Base-by-base conservation (phyloP, 331 rosid genomes). In the Spiraea crenata region DNA sequence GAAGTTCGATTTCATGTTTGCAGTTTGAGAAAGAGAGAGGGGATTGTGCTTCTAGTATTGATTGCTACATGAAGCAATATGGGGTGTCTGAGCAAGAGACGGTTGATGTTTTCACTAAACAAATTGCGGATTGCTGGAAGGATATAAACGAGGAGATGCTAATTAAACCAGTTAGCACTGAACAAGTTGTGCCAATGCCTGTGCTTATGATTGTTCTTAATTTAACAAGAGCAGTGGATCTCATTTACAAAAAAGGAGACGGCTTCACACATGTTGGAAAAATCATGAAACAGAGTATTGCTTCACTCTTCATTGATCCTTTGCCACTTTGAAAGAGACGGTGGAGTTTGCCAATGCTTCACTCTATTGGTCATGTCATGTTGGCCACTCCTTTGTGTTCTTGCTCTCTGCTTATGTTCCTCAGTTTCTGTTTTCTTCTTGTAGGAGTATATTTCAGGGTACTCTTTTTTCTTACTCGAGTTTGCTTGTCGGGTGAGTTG, bases 61-160 rank as follows among this genome's bases (percentile, higher is more conserved):
- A 85, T 66, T 82, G 87, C 38, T 83, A 81, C 68, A 78, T 83
- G 73, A 64, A 73, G 19, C 70, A 82, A 48, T 39, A 75, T 41
- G 20, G 31, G 0, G 56, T 71, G 1, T 59, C 71, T 9, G 70
- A 70, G 8, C 46, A 67, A 15, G 78, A 83, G 4, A 75, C 72
- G 0, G 1, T 38, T 13, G 19, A 38, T 0, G 47, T 45, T 10
- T 71, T 82, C 0, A 11, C 10, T 9, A 25, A 58, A 41, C 60
- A 20, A 47, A 34, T 67, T 3, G 68, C 11, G 17, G 57, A 47
- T 7, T 55, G 54, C 3, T 71, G 87, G 87, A 85, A 72, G 73
- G 77, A 65, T 49, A 25, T 83, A 57, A 72, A 72, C n/a, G 76
- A 79, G 71, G 83, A 75, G 49, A 75, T 49, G 3, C 68, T 77